phyloP scores from a whole-genome alignment of 139 green algal genomes.

The Chlamydomonas applanata region DNA sequence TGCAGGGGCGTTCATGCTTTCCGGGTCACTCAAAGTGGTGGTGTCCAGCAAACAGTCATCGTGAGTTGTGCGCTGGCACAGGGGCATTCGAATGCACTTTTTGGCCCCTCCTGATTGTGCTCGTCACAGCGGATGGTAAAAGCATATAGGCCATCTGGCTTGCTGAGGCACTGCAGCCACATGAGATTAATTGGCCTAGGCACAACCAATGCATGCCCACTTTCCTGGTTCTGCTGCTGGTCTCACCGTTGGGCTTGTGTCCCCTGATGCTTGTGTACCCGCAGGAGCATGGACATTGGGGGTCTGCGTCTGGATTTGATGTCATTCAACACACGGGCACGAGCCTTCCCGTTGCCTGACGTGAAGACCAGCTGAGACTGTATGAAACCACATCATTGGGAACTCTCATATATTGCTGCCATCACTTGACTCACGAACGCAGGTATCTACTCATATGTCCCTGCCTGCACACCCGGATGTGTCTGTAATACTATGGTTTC shows the following conservation, averaged over 20 bases:
- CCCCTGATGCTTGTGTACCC: neutral
- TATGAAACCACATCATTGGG: no score
- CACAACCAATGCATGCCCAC: neutral
- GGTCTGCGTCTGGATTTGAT: neutral
- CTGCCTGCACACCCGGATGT: no score
- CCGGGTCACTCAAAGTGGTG: neutral
- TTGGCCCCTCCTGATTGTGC: no score
- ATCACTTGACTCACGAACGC: neutral
- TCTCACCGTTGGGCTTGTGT: no score
- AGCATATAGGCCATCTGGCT: no score
- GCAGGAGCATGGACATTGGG: conserved; percentile 6
- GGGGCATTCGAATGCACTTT: neutral
- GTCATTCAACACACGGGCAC: conserved; percentile 7
- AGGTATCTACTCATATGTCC: no score
- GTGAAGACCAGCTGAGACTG: no score
- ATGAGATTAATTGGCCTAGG: no score
- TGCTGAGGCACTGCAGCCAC: no score
- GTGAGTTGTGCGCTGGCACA: neutral
- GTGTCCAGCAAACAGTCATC: conserved; percentile 6
- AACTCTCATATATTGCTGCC: neutral
- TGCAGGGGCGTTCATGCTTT: conserved; percentile 7
- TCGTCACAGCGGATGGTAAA: no score
- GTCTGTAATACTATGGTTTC: no score
- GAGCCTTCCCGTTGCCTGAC: no score
- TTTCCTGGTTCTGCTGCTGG: neutral